These are phyloP conservation scores for Mycena belliarum DNA, from an alignment of 768 basidiomycete species.

Conservation along the genomic window DNA sequence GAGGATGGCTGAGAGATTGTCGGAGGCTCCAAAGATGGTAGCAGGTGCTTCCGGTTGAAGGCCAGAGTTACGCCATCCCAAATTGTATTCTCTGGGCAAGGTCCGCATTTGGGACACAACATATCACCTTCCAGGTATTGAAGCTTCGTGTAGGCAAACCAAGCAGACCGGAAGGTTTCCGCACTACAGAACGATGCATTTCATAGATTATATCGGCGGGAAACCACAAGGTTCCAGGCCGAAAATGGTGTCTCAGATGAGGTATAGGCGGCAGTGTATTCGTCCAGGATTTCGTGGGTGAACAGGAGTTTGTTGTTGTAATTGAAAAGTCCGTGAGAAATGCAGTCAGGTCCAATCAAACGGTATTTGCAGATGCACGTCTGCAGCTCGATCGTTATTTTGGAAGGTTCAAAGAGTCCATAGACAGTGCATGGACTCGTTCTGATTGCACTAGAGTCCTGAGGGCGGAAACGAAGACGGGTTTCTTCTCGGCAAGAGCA, in stretches of 20 bases:
- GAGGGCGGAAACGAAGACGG: neutral
- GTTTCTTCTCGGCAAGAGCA: neutral
- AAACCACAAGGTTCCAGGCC: slow-evolving; percentile 3
- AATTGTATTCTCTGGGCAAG: slow-evolving; percentile 15
- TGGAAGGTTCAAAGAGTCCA: neutral
- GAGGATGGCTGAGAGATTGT: slow-evolving; percentile 22
- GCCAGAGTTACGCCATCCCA: slow-evolving; percentile 24
- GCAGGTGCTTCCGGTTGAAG: slow-evolving; percentile 21
- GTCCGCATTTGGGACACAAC: slow-evolving; percentile 11
- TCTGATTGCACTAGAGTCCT: neutral
- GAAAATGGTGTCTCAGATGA: slow-evolving; percentile 19
- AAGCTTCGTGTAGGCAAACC: slow-evolving; percentile 19
- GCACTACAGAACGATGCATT: neutral
- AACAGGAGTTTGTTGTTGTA: slow-evolving; percentile 15
- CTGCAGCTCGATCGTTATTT: neutral
- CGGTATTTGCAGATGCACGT: neutral
- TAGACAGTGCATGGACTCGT: neutral
- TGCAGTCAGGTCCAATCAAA: neutral
- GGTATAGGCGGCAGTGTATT: slow-evolving; percentile 16
- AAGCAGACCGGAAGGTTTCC: slow-evolving; percentile 8
- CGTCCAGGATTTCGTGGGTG: slow-evolving; percentile 17
- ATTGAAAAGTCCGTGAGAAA: slow-evolving; percentile 14
- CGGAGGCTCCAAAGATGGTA: slow-evolving; percentile 26
- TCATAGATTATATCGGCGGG: slow-evolving; percentile 2
- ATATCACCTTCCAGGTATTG: slow-evolving; percentile 12